Conservation (phyloP, 331 rosid genomes). For the Quercus tomentella region DNA sequence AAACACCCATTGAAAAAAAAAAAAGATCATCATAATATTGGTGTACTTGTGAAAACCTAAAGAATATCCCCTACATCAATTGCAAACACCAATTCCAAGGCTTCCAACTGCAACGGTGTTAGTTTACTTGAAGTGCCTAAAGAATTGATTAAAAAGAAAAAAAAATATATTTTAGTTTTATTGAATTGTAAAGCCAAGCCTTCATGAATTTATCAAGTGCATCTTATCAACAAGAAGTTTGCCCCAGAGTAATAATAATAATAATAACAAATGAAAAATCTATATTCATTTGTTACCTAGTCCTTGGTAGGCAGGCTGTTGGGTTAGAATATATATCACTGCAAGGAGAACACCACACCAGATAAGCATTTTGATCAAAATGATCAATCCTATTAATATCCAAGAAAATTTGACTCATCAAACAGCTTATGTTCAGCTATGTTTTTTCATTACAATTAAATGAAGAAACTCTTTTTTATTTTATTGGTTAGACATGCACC, state of each 20-base stretch:
- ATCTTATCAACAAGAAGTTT: background rate
- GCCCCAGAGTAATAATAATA: background rate
- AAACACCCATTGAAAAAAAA: background rate
- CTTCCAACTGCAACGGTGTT: conserved; percentile 91
- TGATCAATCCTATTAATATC: conserved; percentile 7
- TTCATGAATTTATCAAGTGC: background rate
- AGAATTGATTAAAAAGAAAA: conserved; percentile 14
- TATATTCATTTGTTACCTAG: conserved; percentile 47
- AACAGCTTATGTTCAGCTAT: background rate
- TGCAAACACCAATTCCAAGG: conserved; percentile 29
- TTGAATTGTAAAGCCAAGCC: conserved; percentile 1
- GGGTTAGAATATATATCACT: conserved; percentile 72
- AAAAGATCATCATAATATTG: background rate
- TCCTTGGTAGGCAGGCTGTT: conserved; percentile 69
- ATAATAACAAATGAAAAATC: background rate
- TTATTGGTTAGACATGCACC: too few relatives aligned
- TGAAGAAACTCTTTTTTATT: background rate
- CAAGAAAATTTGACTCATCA: conserved; percentile 8
- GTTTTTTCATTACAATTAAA: background rate
- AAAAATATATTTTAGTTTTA: conserved; percentile 1
- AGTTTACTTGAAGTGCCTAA: conserved; percentile 63
- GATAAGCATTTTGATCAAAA: conserved; percentile 6
- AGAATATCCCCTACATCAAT: background rate
- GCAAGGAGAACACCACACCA: conserved; percentile 34
- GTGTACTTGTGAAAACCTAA: background rate